Conservation (phyloP, 2,329 filamentous ascomycete species). For the Sclerotinia glacialis region DNA sequence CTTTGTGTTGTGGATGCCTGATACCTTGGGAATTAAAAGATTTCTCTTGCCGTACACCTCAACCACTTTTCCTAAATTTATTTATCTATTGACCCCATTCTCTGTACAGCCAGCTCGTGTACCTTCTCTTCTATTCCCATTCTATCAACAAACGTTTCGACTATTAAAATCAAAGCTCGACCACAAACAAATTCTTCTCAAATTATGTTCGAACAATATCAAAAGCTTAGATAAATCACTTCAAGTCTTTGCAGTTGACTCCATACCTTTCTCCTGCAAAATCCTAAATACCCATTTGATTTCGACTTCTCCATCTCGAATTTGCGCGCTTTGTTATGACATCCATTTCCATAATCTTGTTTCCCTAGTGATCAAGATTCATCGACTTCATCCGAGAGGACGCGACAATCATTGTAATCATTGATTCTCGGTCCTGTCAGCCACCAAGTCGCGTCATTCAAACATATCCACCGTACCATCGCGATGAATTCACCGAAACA, state of each 20-base stretch:
- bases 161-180: not conserved
- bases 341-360: not conserved
- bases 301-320: conserved; percentile 4
- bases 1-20: not conserved
- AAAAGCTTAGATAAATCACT: conserved; percentile 6
- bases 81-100: conserved; percentile 3
- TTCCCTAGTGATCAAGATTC: not conserved
- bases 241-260: conserved; percentile 10
- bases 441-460: conserved; percentile 6
- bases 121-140: conserved; percentile 5
- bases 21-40: not conserved
- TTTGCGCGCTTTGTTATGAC: not conserved
- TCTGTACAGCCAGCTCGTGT: conserved; percentile 6
- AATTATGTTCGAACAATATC: not conserved
- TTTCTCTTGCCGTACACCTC: conserved; percentile 3
- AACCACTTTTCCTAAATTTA: conserved; percentile 1
- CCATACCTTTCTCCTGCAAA: not conserved
- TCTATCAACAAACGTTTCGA: not conserved
- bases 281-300: conserved; percentile 3
- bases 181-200: not conserved
- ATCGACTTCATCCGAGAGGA: conserved; percentile 8
- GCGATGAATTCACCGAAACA: conserved; percentile 33
- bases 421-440: conserved; percentile 11
- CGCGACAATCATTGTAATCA: conserved; percentile 8
- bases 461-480: conserved; percentile 1